Percentiles rank a stretch among this genome's conserved stretches.
These are phyloP conservation scores for Fusarium humuli DNA, from an alignment of 2,329 filamentous ascomycete species.

Conservation along the genomic window DNA sequence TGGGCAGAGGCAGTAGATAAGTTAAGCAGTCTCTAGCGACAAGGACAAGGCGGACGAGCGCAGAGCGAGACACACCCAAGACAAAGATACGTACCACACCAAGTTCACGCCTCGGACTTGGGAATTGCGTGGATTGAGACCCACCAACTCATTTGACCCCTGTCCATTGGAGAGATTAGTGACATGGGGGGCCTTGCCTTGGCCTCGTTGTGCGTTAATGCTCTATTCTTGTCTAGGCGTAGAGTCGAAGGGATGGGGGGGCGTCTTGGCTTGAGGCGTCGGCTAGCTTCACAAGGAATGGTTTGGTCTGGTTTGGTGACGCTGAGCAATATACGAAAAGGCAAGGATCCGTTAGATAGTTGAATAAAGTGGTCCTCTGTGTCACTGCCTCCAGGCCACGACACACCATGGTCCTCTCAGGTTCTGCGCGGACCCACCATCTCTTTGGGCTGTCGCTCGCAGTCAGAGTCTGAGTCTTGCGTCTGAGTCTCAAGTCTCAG, in stretches of 20 bases:
- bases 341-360: conserved; percentile 59
- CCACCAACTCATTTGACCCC: conserved; percentile 46
- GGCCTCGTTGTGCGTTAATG: conserved; percentile 48
- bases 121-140: conserved; percentile 53
- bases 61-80: conserved; percentile 30
- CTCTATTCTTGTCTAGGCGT: conserved; percentile 58
- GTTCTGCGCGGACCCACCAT: conserved; percentile 35
- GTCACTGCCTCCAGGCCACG: conserved; percentile 45
- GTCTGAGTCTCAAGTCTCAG: conserved; percentile 38
- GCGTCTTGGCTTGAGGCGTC: conserved; percentile 49
- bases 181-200: conserved; percentile 51
- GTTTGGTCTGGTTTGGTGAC: conserved; percentile 53
- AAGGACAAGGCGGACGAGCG: conserved; percentile 45
- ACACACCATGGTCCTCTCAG: conserved; percentile 29
- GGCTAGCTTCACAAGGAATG: conserved; percentile 49
- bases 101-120: conserved; percentile 46
- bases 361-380: conserved; percentile 56
- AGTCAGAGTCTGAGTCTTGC: not conserved
- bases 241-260: conserved; percentile 28
- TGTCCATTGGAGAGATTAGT: conserved; percentile 51
- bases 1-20: conserved; percentile 45
- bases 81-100: conserved; percentile 40
- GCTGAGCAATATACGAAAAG: conserved; percentile 63
- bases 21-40: conserved; percentile 38
- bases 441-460: conserved; percentile 26